A percentile compares a stretch with the other conserved stretches of the same genome.
Conservation (phyloP, 352 stramenopile genomes). For the Elongisporangium prolatum region DNA sequence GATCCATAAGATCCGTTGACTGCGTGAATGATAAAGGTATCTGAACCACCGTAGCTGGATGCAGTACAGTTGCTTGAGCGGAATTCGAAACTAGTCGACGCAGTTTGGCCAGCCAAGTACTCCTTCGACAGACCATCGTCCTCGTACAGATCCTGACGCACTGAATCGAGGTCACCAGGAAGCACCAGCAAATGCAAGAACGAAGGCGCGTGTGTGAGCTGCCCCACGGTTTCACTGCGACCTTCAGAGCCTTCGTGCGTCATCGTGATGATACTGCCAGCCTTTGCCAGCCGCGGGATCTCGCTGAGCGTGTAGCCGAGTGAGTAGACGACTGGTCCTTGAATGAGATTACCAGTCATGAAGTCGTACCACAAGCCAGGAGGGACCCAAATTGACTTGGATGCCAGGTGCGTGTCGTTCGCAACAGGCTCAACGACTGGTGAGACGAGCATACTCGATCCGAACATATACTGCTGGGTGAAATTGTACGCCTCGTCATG, state of each 20-base stretch:
- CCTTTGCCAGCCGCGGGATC: constrained; percentile 24
- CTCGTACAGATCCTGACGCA: constrained; percentile 20
- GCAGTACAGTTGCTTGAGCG: constrained; percentile 2
- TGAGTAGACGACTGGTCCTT: constrained; percentile 18
- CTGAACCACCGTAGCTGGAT: constrained; percentile 9
- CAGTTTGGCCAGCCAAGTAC: constrained; percentile 13
- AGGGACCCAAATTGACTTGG: constrained; percentile 33
- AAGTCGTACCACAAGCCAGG: constrained; percentile 41
- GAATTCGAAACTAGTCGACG: constrained; percentile 15
- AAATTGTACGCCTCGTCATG: constrained; percentile 27
- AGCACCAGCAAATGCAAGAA: constrained; percentile 20
- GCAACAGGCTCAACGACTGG: constrained; percentile 25
- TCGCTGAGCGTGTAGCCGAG: constrained; percentile 20
- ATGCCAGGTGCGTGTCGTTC: constrained; percentile 13
- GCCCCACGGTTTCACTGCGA: constrained; percentile 12
- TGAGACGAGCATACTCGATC: constrained; percentile 31
- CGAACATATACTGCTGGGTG: constrained; percentile 39
- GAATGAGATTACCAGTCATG: constrained; percentile 12
- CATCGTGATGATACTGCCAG: constrained; percentile 24
- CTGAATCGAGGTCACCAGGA: constrained; percentile 3
- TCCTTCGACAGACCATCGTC: constrained; percentile 25
- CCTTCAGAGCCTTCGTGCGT: not conserved
- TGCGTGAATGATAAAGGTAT: constrained; percentile 14
- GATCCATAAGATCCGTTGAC: constrained; percentile 14
- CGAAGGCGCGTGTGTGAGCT: constrained; percentile 10